A percentile compares a stretch with the other conserved stretches of the same genome.
These are phyloP conservation scores for Ephemerocybe angulata DNA, from an alignment of 768 basidiomycete genomes.

Conservation along the genomic window DNA sequence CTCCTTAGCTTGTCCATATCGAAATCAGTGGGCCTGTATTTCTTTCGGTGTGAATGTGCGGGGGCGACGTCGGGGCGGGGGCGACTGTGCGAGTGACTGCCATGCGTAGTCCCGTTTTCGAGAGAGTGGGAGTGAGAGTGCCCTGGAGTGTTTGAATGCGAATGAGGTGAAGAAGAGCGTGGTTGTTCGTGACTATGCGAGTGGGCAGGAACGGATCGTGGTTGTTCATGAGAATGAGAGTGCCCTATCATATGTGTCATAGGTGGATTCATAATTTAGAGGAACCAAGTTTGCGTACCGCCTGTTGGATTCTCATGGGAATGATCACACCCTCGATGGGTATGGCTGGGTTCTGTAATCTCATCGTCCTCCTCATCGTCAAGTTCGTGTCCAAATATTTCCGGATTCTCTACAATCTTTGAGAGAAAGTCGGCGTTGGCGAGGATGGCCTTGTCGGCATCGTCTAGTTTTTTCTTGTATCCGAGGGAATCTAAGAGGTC, in stretches of 20 bases:
- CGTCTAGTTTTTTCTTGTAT: slow-evolving; percentile 74
- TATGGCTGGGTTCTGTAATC: too few species aligned
- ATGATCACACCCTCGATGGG: slow-evolving; percentile 9
- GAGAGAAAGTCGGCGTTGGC: slow-evolving; percentile 77
- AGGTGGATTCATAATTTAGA: neutral
- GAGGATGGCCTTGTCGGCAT: slow-evolving; percentile 76
- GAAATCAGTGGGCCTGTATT: slow-evolving; percentile 56
- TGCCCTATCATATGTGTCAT: slow-evolving; percentile 11
- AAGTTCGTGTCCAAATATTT: slow-evolving; percentile 68
- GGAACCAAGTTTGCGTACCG: neutral
- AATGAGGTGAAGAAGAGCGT: slow-evolving; percentile 15
- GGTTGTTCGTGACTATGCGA: slow-evolving; percentile 10
- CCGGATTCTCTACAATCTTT: slow-evolving; percentile 71
- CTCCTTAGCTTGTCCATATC: slow-evolving; percentile 91
- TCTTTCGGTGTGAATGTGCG: slow-evolving; percentile 15
- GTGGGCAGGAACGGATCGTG: neutral
- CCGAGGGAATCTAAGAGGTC: slow-evolving; percentile 63
- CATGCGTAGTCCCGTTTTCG: too few species aligned
- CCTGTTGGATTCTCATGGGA: neutral
- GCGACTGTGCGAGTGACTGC: neutral
- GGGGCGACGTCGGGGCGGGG: neutral
- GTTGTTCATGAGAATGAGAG: slow-evolving; percentile 15
- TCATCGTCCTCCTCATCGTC: slow-evolving; percentile 27
- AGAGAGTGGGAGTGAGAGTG: too few species aligned
- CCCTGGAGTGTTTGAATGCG: neutral